Evolutionary conservation across 805 yeast genomes (phyloP).

Genomic region (Candida suzukii): DNA sequence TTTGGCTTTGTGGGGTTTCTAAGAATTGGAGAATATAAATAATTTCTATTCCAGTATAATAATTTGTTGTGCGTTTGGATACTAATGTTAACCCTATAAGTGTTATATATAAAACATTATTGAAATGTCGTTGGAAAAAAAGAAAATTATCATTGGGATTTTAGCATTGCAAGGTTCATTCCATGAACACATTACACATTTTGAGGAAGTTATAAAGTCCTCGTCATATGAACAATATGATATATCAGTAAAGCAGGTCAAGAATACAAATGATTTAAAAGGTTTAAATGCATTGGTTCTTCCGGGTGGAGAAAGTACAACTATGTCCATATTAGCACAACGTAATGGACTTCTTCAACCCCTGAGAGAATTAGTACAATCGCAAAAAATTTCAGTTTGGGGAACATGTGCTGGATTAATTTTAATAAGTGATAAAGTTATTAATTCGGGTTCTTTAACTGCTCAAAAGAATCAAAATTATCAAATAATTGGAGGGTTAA

Average conservation of each 20-base stretch:
- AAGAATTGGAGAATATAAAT: no score
- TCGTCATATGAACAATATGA: conserved; percentile 20
- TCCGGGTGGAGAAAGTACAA: conserved; percentile 66
- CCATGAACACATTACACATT: conserved; percentile 52
- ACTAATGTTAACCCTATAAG: no score
- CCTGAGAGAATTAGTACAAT: conserved; percentile 41
- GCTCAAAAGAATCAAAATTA: conserved; percentile 18
- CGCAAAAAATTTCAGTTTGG: conserved; percentile 54
- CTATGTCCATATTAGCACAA: conserved; percentile 67
- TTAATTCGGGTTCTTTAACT: conserved; percentile 26
- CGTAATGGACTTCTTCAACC: conserved; percentile 52
- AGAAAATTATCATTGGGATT: conserved; percentile 54
- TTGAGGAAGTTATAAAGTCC: conserved; percentile 27
- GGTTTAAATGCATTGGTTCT: conserved; percentile 54
- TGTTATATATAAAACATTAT: no score
- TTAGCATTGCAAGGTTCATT: conserved; percentile 79
- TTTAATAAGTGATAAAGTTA: conserved; percentile 47
- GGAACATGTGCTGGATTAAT: conserved; percentile 86
- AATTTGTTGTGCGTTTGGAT: no score
- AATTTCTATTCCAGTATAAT: no score
- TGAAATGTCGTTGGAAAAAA: no score
- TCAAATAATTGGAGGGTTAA: conserved; percentile 54
- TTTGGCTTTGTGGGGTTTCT: no score
- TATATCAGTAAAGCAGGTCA: conserved; percentile 39
- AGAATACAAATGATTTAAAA: conserved; percentile 41